These are phyloP conservation scores for Paramecium pentaurelia DNA, from an alignment of 73 alveolate species.

Conservation along the genomic window DNA sequence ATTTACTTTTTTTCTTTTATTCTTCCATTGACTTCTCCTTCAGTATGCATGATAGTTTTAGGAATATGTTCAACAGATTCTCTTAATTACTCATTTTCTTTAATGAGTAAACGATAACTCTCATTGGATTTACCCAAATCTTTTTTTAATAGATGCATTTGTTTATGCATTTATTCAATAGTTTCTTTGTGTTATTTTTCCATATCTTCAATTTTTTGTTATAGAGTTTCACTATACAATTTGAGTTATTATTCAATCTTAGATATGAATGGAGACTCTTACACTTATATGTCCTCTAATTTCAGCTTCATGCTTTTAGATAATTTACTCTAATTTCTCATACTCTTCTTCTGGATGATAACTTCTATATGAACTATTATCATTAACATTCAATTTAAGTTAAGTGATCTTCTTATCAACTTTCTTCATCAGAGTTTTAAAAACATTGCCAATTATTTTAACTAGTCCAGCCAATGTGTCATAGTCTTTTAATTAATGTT, in stretches of 20 bases:
- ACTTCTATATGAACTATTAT: neutral
- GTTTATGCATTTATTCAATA: neutral
- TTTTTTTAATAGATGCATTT: neutral
- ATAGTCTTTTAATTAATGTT: slow-evolving; percentile 4
- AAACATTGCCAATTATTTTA: neutral
- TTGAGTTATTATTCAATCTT: slow-evolving; percentile 63
- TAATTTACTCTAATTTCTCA: slow-evolving; percentile 43
- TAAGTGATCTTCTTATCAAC: neutral
- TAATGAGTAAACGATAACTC: neutral
- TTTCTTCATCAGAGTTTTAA: slow-evolving; percentile 3
- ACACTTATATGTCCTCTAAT: slow-evolving; percentile 65
- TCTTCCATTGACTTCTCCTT: slow-evolving; percentile 11
- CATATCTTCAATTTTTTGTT: slow-evolving; percentile 39
- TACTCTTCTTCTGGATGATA: slow-evolving; percentile 40
- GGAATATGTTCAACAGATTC: neutral
- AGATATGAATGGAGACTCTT: neutral
- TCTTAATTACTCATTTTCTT: neutral
- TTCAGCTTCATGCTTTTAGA: slow-evolving; percentile 60
- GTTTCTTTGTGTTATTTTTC: slow-evolving; percentile 53
- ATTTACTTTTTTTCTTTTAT: slow-evolving; percentile 10
- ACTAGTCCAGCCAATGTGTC: slow-evolving; percentile 2
- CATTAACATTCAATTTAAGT: neutral
- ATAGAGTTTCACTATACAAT: slow-evolving; percentile 54
- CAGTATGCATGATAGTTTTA: neutral
- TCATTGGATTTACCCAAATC: neutral